A percentile compares a stretch with the other conserved stretches of the same genome.
Conservation (phyloP, 2,329 filamentous ascomycete genomes). For the Chaetoscypha palmicola region DNA sequence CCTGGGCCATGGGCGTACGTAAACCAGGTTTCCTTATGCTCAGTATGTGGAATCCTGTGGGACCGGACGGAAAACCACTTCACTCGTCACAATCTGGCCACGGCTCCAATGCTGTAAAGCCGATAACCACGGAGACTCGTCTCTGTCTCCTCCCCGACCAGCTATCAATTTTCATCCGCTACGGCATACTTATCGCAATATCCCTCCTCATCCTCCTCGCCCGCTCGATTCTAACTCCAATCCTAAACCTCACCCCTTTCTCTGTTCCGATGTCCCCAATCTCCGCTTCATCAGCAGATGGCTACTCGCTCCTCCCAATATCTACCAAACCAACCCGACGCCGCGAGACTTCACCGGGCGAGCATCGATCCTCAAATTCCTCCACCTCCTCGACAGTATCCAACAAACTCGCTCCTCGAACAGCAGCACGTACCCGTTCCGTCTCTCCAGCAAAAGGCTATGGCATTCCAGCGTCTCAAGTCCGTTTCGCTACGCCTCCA, state of each 20-base stretch:
- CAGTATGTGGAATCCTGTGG: conserved; percentile 88
- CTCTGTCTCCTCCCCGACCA: conserved; percentile 89
- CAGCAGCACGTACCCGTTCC: conserved; percentile 23
- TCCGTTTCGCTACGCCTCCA: conserved; percentile 17
- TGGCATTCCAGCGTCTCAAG: conserved; percentile 22
- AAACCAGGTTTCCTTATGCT: conserved; percentile 81
- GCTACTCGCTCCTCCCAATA: conserved; percentile 20
- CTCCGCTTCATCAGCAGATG: conserved; percentile 4
- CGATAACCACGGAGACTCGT: conserved; percentile 72
- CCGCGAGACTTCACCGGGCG: conserved; percentile 4
- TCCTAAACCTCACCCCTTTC: conserved; percentile 39
- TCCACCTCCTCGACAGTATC: conserved; percentile 27
- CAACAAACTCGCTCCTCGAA: conserved; percentile 24
- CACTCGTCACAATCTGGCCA: conserved; percentile 23
- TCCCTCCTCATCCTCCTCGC: conserved; percentile 44
- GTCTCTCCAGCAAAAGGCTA: conserved; percentile 27
- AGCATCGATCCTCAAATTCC: conserved; percentile 21
- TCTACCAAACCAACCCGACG: conserved; percentile 19
- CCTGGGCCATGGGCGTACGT: conserved; percentile 92
- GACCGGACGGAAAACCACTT: conserved; percentile 46
- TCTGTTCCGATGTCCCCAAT: conserved; percentile 7
- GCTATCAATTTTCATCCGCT: conserved; percentile 74
- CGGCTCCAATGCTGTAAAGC: conserved; percentile 32
- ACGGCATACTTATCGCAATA: conserved; percentile 56
- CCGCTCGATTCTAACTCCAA: conserved; percentile 50